phyloP scores from a whole-genome alignment of 768 basidiomycete species.

The Lanmaoa pseudosensibilis region DNA sequence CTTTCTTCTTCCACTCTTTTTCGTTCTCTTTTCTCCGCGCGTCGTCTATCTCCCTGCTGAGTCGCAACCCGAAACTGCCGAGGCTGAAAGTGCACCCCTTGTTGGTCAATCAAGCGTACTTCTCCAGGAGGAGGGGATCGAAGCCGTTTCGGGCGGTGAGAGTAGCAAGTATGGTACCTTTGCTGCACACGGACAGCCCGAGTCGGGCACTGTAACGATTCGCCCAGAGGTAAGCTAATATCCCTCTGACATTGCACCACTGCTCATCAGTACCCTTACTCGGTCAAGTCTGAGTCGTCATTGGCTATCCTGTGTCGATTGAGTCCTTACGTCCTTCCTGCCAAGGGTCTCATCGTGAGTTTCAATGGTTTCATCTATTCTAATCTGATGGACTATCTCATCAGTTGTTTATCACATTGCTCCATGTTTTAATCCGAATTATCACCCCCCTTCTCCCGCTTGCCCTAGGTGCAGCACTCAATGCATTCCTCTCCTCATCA shows the following conservation, averaged over 20 bases:
- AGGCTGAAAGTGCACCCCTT: constrained; percentile 28
- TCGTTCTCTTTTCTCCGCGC: constrained; percentile 61
- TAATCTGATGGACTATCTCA: constrained; percentile 1
- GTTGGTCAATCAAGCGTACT: constrained; percentile 49
- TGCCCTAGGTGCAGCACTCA: constrained; percentile 52
- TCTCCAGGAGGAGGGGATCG: constrained; percentile 48
- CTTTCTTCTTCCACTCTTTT: constrained; percentile 58
- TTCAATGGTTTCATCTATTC: background rate
- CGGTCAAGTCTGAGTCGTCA: constrained; percentile 16
- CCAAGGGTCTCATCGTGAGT: constrained; percentile 28
- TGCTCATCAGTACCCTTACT: background rate
- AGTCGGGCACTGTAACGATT: background rate
- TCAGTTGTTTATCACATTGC: constrained; percentile 64
- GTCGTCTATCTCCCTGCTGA: constrained; percentile 51
- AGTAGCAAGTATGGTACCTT: constrained; percentile 78
- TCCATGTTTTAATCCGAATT: constrained; percentile 74
- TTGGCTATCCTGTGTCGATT: constrained; percentile 19
- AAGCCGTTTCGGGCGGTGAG: constrained; percentile 34
- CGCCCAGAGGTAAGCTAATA: constrained; percentile 11
- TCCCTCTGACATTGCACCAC: background rate
- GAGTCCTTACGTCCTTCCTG: constrained; percentile 19
- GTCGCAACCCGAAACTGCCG: constrained; percentile 15
- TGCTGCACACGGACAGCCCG: constrained; percentile 28
- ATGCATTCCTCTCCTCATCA: constrained; percentile 19
- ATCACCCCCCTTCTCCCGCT: constrained; percentile 74